Conservation (phyloP, 2,329 filamentous ascomycete genomes). For the Torrubiella hemipterigena region DNA sequence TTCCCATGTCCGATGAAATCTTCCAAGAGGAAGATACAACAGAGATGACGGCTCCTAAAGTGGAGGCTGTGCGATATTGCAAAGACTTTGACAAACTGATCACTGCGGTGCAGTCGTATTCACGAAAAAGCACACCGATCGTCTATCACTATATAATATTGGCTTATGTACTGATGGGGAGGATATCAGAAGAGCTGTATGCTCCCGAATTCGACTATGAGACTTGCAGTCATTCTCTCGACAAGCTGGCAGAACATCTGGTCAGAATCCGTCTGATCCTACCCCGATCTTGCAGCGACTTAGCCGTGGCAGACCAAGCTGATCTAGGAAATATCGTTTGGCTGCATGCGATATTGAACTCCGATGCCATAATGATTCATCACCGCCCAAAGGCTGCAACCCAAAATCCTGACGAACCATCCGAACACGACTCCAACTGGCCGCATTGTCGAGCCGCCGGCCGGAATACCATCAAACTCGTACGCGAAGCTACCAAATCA, state of each 20-base stretch:
- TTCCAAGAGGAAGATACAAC: constrained; percentile 8
- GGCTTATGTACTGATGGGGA: constrained; percentile 11
- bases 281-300: constrained; percentile 11
- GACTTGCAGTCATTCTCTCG: constrained; percentile 5
- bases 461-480: constrained; percentile 7
- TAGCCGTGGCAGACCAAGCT: constrained; percentile 8
- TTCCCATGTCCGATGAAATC: constrained; percentile 11
- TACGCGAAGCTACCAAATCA: constrained; percentile 10
- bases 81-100: constrained; percentile 10
- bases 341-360: constrained; percentile 10
- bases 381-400: constrained; percentile 9
- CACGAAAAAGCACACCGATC: constrained; percentile 5
- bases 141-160: constrained; percentile 12
- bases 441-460: constrained; percentile 12
- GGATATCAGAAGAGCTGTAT: constrained; percentile 10
- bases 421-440: constrained; percentile 10
- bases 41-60: background rate
- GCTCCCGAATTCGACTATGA: constrained; percentile 6
- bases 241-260: constrained; percentile 8
- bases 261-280: constrained; percentile 11
- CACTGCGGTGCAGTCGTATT: constrained; percentile 7
- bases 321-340: constrained; percentile 11
- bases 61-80: constrained; percentile 4
- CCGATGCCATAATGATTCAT: constrained; percentile 11
- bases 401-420: constrained; percentile 3